These are phyloP conservation scores for Yamadazyma nakazawae DNA, from an alignment of 805 yeast species.

Conservation along the genomic window DNA sequence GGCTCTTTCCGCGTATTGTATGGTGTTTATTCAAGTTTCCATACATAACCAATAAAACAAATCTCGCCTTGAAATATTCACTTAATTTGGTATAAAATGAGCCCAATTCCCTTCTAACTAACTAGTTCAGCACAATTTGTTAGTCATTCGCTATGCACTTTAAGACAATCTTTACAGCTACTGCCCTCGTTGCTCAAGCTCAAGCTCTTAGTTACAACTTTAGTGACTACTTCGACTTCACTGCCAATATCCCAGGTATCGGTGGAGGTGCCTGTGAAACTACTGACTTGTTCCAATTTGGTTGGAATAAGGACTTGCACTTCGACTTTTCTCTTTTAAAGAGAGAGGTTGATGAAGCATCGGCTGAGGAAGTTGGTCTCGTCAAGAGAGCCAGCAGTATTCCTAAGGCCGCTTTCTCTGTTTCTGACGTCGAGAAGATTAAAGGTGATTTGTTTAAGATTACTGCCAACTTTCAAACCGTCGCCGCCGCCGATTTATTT, in stretches of 20 bases:
- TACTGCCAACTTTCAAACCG: slow-evolving; percentile 20
- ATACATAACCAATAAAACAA: neutral
- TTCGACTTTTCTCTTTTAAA: slow-evolving; percentile 8
- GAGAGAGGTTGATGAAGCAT: slow-evolving; percentile 8
- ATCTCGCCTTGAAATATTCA: no score
- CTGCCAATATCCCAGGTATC: slow-evolving; percentile 5
- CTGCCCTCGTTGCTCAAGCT: slow-evolving; percentile 9
- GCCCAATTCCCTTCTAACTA: neutral
- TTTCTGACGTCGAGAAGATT: slow-evolving; percentile 21
- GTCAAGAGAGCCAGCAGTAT: slow-evolving; percentile 11
- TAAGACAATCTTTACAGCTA: slow-evolving; percentile 9
- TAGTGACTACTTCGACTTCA: slow-evolving; percentile 10
- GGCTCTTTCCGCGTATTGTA: neutral
- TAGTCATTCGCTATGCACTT: slow-evolving; percentile 12
- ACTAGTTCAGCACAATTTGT: neutral
- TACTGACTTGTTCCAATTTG: slow-evolving; percentile 10
- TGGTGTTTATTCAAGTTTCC: neutral
- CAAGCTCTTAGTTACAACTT: slow-evolving; percentile 9
- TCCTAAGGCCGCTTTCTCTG: slow-evolving; percentile 26
- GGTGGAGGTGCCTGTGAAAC: slow-evolving; percentile 8
- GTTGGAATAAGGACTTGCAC: slow-evolving; percentile 9
- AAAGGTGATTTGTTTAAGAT: slow-evolving; percentile 21
- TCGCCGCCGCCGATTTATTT: slow-evolving; percentile 14
- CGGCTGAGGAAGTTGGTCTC: neutral
- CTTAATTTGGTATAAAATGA: neutral